A percentile compares a stretch with the other conserved stretches of the same genome.
phyloP scores from a whole-genome alignment of 2,329 filamentous ascomycete species.

The Botrytis fabae region DNA sequence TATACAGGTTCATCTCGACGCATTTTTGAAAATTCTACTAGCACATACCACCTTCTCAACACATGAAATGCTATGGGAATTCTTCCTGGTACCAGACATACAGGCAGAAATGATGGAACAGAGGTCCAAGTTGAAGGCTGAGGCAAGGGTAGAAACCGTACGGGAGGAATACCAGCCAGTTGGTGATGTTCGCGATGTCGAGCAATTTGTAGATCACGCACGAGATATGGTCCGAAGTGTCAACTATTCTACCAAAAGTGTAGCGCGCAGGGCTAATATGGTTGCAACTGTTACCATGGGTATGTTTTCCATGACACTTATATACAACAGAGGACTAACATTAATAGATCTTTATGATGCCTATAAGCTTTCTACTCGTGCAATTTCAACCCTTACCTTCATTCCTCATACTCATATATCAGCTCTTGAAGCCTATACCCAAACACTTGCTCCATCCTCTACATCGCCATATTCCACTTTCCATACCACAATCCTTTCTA shows the following conservation, averaged over 20 bases:
- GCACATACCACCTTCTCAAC: slow-evolving; percentile 89
- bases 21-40: slow-evolving; percentile 83
- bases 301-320: slow-evolving; percentile 42
- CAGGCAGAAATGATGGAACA: slow-evolving; percentile 88
- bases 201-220: slow-evolving; percentile 88
- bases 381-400: slow-evolving; percentile 59
- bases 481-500: slow-evolving; percentile 72
- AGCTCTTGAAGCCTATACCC: slow-evolving; percentile 72
- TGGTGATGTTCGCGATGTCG: slow-evolving; percentile 80
- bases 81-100: slow-evolving; percentile 94
- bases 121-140: slow-evolving; percentile 82
- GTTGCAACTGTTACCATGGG: slow-evolving; percentile 64
- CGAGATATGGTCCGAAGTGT: slow-evolving; percentile 85
- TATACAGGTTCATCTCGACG: slow-evolving; percentile 81
- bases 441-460: slow-evolving; percentile 64
- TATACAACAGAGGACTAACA: slow-evolving; percentile 36
- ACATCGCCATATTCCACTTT: slow-evolving; percentile 72
- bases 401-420: slow-evolving; percentile 67
- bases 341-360: slow-evolving; percentile 68
- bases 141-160: slow-evolving; percentile 78
- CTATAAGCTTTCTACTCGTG: slow-evolving; percentile 54
- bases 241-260: slow-evolving; percentile 77
- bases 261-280: slow-evolving; percentile 76
- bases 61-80: slow-evolving; percentile 98
- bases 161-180: slow-evolving; percentile 86